A percentile compares a stretch with the other conserved stretches of the same genome.
These are phyloP conservation scores for Kodamaea fungicola DNA, from an alignment of 1,139 yeast species.

Conservation along the genomic window DNA sequence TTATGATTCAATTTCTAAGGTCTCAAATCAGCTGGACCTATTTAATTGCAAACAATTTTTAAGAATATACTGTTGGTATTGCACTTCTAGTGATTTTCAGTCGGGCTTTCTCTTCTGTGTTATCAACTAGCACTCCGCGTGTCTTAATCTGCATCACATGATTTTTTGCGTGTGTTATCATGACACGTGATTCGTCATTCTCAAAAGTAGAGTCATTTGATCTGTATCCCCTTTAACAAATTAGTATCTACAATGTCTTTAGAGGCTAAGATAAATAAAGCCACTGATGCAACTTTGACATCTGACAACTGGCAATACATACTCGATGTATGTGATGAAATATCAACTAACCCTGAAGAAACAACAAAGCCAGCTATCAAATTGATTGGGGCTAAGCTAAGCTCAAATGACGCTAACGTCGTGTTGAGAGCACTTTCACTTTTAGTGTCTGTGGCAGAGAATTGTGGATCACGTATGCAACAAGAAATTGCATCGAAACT, in stretches of 20 bases:
- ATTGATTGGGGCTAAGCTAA: constrained; percentile 50
- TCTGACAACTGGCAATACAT: constrained; percentile 84
- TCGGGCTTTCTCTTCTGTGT: too few relatives aligned
- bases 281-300: constrained; percentile 83
- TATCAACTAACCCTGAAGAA: constrained; percentile 68
- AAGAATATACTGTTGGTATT: too few relatives aligned
- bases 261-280: constrained; percentile 41
- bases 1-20: too few relatives aligned
- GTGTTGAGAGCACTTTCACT: constrained; percentile 71
- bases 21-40: too few relatives aligned
- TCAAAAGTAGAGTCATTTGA: neutral
- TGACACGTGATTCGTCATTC: too few relatives aligned
- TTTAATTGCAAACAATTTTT: too few relatives aligned
- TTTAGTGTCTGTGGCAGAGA: constrained; percentile 78
- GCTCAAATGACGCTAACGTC: constrained; percentile 72
- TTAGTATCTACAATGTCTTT: constrained; percentile 3
- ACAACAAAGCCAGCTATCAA: constrained; percentile 51
- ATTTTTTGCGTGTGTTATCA: too few relatives aligned
- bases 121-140: too few relatives aligned
- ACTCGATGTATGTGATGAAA: constrained; percentile 78
- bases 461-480: constrained; percentile 86
- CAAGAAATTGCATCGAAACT: constrained; percentile 73
- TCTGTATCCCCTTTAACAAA: neutral
- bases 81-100: too few relatives aligned
- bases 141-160: neutral